Base-by-base conservation (phyloP, 2,329 filamentous ascomycete genomes). In the Pseudopyrenochaeta lycopersici region DNA sequence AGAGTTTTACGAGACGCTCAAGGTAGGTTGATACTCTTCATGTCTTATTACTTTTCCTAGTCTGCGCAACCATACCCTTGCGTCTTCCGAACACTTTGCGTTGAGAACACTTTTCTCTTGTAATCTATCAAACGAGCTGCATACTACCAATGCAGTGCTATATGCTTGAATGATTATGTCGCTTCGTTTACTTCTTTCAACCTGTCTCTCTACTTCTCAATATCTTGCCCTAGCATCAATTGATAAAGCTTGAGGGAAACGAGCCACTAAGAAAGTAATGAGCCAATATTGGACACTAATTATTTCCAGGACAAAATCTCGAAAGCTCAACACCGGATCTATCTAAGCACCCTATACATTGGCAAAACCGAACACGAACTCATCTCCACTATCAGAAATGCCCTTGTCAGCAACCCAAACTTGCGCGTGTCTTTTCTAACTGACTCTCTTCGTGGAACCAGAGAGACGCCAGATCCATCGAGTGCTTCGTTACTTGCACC, bases 311-410 rank as follows among this genome's bases (percentile, higher is more conserved):
- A 84, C 59, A 96, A 93, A 78, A 97, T 99, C 71, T 85, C 85
- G 46, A 85, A 84, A 58, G 95, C 95, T 9, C 86, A 91, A 74
- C 83, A 80, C 46, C 86, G 91, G 54, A 89, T 99, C 62, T 99
- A 96, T 73, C 80, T 99, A 44, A 96, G 93, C n/a, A 99, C 95
- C 0, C 80, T 99, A 46, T 99, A 99, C 74, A 95, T 99, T 72
- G 95, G 95, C 59, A 96, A 94, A 75, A 90, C 90, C 1, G 95
- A 99, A 77, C 84, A 89, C 76, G 95, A 98, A 66, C 83, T 99
- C 69, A 91, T 98, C 52, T 82, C 87, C 15, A 91, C 89, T 0
- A 80, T 99, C 38, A 88, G 88, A 62, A 83, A 90, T 58, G 90
- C 93, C 5, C 82, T 99, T 11, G 83, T 85, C 44, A 80, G 80